These are phyloP conservation scores for Thermothielavioides terrestris DNA, from an alignment of 495 filamentous ascomycete species.

Conservation along the genomic window DNA sequence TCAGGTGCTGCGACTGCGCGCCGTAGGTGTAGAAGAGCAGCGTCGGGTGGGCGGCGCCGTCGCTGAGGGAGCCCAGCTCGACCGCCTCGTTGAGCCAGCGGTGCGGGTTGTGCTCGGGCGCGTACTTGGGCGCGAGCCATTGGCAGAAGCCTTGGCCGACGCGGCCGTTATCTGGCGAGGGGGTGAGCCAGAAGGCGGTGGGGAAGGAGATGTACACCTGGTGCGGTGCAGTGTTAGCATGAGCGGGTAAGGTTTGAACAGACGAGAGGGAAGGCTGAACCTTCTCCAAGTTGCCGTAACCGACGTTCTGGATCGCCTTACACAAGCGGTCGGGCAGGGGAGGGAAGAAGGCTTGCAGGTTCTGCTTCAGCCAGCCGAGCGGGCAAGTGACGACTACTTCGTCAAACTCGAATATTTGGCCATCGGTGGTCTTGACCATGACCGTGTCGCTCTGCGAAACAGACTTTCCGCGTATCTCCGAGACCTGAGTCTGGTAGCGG, in stretches of 20 bases:
- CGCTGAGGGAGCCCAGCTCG: slow-evolving; percentile 63
- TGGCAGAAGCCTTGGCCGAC: slow-evolving; percentile 52
- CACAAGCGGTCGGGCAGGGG: slow-evolving; percentile 54
- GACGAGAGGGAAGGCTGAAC: slow-evolving; percentile 21
- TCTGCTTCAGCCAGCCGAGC: slow-evolving; percentile 80
- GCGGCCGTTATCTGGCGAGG: slow-evolving; percentile 17
- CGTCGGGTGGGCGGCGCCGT: slow-evolving; percentile 65
- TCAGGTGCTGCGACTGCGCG: slow-evolving; percentile 42
- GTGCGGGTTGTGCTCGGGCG: slow-evolving; percentile 49
- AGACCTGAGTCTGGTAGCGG: slow-evolving; percentile 38
- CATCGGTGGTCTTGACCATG: slow-evolving; percentile 47
- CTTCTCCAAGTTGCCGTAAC: slow-evolving; percentile 88
- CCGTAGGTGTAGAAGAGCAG: slow-evolving; percentile 91
- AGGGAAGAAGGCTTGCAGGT: slow-evolving; percentile 62
- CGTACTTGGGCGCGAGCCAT: slow-evolving; percentile 59
- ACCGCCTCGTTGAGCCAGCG: slow-evolving; percentile 73
- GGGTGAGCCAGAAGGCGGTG: slow-evolving; percentile 47
- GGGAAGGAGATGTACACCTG: slow-evolving; percentile 82
- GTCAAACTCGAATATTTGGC: slow-evolving; percentile 55
- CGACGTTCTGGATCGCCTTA: slow-evolving; percentile 66
- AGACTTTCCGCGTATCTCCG: slow-evolving; percentile 40
- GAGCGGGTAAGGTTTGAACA: slow-evolving; percentile 12
- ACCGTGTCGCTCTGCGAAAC: slow-evolving; percentile 33
- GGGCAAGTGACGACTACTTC: slow-evolving; percentile 80
- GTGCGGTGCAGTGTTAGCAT: no score